Evolutionary conservation across 2,329 filamentous ascomycete genomes (phyloP), one percentile per base, ranked within the genome.

Genomic region (Penicillium crustosum): DNA sequence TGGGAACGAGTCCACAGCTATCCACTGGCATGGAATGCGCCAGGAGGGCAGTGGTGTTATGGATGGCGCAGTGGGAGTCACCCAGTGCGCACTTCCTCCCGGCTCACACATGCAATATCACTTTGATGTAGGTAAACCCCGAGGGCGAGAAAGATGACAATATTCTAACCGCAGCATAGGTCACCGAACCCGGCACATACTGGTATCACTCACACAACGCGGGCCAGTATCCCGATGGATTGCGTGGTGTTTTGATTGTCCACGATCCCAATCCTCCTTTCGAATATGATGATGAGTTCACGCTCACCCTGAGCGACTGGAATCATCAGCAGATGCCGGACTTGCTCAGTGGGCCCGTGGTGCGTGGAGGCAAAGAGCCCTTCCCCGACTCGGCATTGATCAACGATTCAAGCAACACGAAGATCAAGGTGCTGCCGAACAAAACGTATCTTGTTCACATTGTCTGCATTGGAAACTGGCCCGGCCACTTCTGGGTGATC

Each of bases 121-220:
- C 15, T 90, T 91, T 65, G 82, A 82, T 68, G 75, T 83, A 49
- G 57, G 58, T 62, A 23, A 4, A 38, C 6, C 1, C 10, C 7
- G 3, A 10, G 6, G 6, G 6, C 27, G 3, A 17, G 17, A 38
- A 6, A 3, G 12, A n/a, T 7, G 27, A 9, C 6, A 1, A 4
- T 2, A n/a, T 36, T 13, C 56, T 61, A 41, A 59, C 25, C n/a
- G 17, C 4, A 21, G 7, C 39, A 62, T 39, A 83, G 81, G 68
- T 80, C 15, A 70, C 85, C 49, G 88, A 90, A 76, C 81, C 86
- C 0, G 89, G 89, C 29, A 90, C 88, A 1, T 92, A 90, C 73
- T 92, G 89, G 89, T 93, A 92, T 64, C 88, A 91, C 70, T 88
- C 86, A 5, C 88, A 91, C 68, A 81, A 81, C 23, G 79, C 81